Percentiles rank a stretch among this genome's conserved stretches.
Conservation (phyloP, 1,139 yeast genomes). For the Debaryomyces subglobosus region DNA sequence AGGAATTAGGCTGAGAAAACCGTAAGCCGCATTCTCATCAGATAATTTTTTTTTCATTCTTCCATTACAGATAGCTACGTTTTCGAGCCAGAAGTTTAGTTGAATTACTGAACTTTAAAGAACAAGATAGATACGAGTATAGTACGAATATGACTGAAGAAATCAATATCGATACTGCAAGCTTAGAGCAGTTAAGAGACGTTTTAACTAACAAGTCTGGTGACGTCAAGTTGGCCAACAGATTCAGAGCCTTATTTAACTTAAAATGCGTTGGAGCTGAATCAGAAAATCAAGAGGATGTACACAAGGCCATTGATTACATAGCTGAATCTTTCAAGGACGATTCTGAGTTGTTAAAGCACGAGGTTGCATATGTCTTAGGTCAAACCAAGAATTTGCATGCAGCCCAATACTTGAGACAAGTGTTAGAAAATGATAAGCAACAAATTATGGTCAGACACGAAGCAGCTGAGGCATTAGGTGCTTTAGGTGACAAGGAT, state of each 20-base stretch:
- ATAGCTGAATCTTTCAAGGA: conserved; percentile 82
- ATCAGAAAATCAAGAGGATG: conserved; percentile 51
- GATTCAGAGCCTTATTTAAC: conserved; percentile 93
- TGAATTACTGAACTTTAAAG: neutral
- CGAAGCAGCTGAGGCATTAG: conserved; percentile 98
- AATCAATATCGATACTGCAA: conserved; percentile 51
- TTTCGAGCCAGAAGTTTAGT: neutral
- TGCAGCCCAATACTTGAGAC: conserved; percentile 75
- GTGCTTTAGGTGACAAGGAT: conserved; percentile 85
- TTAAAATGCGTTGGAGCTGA: conserved; percentile 82
- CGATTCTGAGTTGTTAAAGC: conserved; percentile 90
- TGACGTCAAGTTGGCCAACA: conserved; percentile 70
- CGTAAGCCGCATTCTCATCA: conserved; percentile 5
- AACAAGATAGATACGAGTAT: neutral
- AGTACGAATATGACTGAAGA: conserved; percentile 21
- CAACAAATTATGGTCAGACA: conserved; percentile 98
- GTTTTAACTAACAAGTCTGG: conserved; percentile 67
- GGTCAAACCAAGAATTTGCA: conserved; percentile 89
- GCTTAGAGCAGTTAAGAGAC: conserved; percentile 72
- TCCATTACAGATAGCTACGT: neutral
- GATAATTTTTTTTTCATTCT: conserved; percentile 1
- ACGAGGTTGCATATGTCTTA: conserved; percentile 96
- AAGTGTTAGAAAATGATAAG: conserved; percentile 63
- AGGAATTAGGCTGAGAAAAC: conserved; percentile 4
- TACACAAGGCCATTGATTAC: conserved; percentile 70